These are phyloP conservation scores for Pilatotrama ljubarskyi DNA, from an alignment of 768 basidiomycete genomes.

Conservation along the genomic window DNA sequence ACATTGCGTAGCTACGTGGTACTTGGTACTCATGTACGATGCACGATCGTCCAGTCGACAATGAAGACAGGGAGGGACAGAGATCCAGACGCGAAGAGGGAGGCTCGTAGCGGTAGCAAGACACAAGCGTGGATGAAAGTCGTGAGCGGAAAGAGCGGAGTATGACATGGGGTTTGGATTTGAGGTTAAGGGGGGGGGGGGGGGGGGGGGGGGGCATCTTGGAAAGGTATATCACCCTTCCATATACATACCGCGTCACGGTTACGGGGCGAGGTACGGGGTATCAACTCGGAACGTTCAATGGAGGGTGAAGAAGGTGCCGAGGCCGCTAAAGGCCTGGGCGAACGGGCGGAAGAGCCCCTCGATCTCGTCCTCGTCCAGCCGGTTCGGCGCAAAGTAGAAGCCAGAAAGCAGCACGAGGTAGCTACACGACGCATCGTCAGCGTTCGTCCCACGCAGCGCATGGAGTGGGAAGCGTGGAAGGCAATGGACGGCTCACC, in stretches of 20 bases:
- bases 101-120: not conserved
- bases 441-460: not conserved
- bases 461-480: constrained; percentile 3
- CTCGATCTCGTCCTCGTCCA: constrained; percentile 25
- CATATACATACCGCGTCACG: not conserved
- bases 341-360: constrained; percentile 9
- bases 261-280: not conserved
- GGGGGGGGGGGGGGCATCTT: constrained; percentile 28
- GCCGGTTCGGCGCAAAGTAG: constrained; percentile 72
- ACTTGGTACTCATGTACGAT: constrained; percentile 1
- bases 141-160: not conserved
- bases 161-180: not conserved
- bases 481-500: too few relatives aligned
- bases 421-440: constrained; percentile 58
- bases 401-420: constrained; percentile 90
- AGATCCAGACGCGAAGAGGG: not conserved
- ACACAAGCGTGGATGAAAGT: not conserved
- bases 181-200: not conserved
- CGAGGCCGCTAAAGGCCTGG: constrained; percentile 1
- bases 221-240: constrained; percentile 17
- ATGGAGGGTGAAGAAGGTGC: constrained; percentile 11
- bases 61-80: not conserved
- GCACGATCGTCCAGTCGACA: not conserved
- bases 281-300: constrained; percentile 1
- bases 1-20: constrained; percentile 4